Conservation (phyloP, 139 green algal genomes). For the Picochlorum sp. region DNA sequence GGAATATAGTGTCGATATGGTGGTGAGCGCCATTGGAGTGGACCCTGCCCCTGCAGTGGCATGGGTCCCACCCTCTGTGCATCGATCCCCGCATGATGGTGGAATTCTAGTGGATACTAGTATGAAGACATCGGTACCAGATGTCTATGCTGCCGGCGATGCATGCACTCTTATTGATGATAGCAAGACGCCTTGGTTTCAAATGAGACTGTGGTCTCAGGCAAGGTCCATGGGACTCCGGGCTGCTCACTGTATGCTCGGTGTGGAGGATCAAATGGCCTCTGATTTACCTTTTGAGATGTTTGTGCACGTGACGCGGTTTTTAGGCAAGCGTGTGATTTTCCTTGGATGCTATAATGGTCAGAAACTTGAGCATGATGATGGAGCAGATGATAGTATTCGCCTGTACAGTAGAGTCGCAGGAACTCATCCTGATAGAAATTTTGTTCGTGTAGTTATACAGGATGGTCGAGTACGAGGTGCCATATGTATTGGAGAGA, state of each 20-base stretch:
- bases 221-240: conserved; percentile 55
- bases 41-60: conserved; percentile 27
- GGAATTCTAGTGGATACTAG: conserved; percentile 50
- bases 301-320: conserved; percentile 78
- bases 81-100: conserved; percentile 38
- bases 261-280: conserved; percentile 24
- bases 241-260: conserved; percentile 61
- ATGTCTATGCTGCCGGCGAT: conserved; percentile 73
- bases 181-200: conserved; percentile 53
- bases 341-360: conserved; percentile 84
- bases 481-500: conserved; percentile 74
- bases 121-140: conserved; percentile 33
- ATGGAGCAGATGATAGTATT: conserved; percentile 41
- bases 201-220: conserved; percentile 74
- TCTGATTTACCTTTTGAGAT: conserved; percentile 73
- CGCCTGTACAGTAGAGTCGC: conserved; percentile 43
- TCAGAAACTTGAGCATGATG: conserved; percentile 58
- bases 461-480: conserved; percentile 56
- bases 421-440: conserved; percentile 15
- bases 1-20: conserved; percentile 44
- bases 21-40: conserved; percentile 67
- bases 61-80: conserved; percentile 51
- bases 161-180: conserved; percentile 24
- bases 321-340: conserved; percentile 75
- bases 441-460: conserved; percentile 77